These are phyloP conservation scores for Kodamaea sp. DNA, from an alignment of 1,139 yeast species.

Conservation along the genomic window DNA sequence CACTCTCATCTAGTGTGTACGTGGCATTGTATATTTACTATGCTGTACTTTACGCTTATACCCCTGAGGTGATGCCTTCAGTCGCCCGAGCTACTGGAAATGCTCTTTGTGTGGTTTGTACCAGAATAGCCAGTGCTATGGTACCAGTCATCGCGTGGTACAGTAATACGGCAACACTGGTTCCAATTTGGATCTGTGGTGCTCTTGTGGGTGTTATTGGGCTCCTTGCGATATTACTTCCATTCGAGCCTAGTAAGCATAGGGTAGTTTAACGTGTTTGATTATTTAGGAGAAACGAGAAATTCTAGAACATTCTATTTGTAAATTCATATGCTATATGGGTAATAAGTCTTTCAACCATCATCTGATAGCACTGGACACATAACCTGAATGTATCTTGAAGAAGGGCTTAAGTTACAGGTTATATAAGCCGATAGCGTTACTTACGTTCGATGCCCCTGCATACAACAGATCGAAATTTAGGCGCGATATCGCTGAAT, in stretches of 20 bases:
- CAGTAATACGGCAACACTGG: constrained; percentile 41
- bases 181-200: constrained; percentile 60
- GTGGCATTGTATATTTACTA: constrained; percentile 53
- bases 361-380: no score
- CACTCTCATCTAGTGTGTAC: constrained; percentile 51
- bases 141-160: constrained; percentile 54
- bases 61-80: constrained; percentile 61
- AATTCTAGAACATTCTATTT: no score
- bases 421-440: no score
- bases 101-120: constrained; percentile 47
- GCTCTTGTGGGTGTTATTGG: constrained; percentile 49
- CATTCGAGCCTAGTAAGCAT: constrained; percentile 43
- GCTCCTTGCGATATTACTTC: constrained; percentile 41
- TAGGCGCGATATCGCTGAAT: no score
- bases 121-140: constrained; percentile 48
- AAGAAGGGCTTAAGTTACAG: no score
- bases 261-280: constrained; percentile 19
- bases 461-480: no score
- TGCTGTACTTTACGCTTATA: constrained; percentile 55
- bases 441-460: no score
- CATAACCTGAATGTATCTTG: no score
- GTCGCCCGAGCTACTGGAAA: constrained; percentile 56
- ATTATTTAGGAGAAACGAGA: no score
- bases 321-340: no score
- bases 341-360: no score